phyloP scores from a whole-genome alignment of 2,329 filamentous ascomycete genomes.

The Achaetomium macrosporum region DNA sequence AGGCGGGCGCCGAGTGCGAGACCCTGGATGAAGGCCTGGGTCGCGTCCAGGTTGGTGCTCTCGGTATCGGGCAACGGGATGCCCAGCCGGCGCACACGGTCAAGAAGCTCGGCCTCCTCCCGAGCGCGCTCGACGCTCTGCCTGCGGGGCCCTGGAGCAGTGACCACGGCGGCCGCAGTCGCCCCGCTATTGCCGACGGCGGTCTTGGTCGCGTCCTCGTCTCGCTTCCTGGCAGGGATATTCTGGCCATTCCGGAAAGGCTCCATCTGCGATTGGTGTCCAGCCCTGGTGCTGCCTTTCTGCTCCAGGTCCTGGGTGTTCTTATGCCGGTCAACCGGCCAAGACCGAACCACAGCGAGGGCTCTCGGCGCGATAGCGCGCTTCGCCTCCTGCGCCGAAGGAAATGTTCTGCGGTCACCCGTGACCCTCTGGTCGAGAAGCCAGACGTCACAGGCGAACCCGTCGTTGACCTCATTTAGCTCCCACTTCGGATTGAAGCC shows the following conservation, averaged over 20 bases:
- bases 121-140: too few relatives aligned
- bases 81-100: constrained; percentile 2
- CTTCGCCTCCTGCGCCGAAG: constrained; percentile 7
- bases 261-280: too few relatives aligned
- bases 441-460: constrained; percentile 8
- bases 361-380: constrained; percentile 13
- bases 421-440: constrained; percentile 3
- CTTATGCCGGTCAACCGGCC: too few relatives aligned
- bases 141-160: too few relatives aligned
- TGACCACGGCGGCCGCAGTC: neutral
- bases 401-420: neutral
- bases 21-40: constrained; percentile 23
- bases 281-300: too few relatives aligned
- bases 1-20: constrained; percentile 15
- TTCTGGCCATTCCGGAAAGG: too few relatives aligned
- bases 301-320: too few relatives aligned
- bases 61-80: too few relatives aligned
- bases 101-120: constrained; percentile 1
- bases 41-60: constrained; percentile 11
- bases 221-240: too few relatives aligned
- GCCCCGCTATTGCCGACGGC: too few relatives aligned
- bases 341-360: constrained; percentile 3
- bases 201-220: too few relatives aligned
- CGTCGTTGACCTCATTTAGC: neutral
- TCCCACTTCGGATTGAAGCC: constrained; percentile 20